Evolutionary conservation across 768 basidiomycete genomes (phyloP), one percentile per base, ranked within the genome.

Genomic region (Strobilomyces dryophilus): DNA sequence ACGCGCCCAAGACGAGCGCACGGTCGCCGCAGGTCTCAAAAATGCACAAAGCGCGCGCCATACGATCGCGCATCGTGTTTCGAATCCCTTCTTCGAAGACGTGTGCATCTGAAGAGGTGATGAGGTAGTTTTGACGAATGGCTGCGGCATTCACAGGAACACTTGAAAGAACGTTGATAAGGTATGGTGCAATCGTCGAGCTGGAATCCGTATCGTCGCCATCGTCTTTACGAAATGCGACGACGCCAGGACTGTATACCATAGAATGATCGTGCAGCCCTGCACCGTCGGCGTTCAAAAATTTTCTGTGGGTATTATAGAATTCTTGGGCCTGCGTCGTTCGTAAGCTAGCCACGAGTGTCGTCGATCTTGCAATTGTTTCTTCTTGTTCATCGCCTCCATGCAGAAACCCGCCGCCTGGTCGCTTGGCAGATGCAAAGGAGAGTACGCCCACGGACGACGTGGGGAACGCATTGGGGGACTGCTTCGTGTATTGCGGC

Each of bases 361-460:
- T 72, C 42, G 71, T 76, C 4, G 61, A 68, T 46, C 77, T 66
- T 45, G 75, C 72, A 45, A 79, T 63, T 18, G 52, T 55, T 59
- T 77, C 77, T 44, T 77, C 77, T 60, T 76, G 77, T 46, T 76
- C 78, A 52, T 75, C 70, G 15, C 74, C 74, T 35, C 78, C 78
- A 36, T 70, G 69, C 43, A 75, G 58, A 53, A 69, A 76, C n/a
- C 73, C 73, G 29, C 77, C 76, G 26, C 74, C 74, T 12, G 74
- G 72, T 52, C 71, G 72, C 61, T 74, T 76, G 12, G 74, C 67
- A 44, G 74, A 76, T 12, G 74, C 72, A 61, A 70, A 74, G 39
- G 75, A 76, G 6, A 77, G 60, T n/a, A 76, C 60, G 24, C 75
- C 75, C 21, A 76, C 53, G 12, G 59, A 62, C 10, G 67, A 66